These are phyloP conservation scores for Gentiana dahurica DNA, from an alignment of 257 asterid species.

Conservation along the genomic window DNA sequence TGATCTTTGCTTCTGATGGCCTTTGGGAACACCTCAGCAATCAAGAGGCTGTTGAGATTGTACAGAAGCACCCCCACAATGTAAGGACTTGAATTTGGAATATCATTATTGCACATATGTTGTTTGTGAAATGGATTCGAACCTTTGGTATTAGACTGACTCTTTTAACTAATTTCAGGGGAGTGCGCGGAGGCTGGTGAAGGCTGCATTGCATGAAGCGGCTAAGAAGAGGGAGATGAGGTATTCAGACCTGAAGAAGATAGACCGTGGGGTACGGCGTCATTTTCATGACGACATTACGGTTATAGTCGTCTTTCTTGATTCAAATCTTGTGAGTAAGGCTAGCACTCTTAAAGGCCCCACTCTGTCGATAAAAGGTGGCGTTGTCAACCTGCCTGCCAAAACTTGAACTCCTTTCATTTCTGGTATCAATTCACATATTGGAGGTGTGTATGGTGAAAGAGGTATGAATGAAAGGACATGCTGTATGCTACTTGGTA, in stretches of 20 bases:
- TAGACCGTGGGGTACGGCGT: constrained; percentile 38
- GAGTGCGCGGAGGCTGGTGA: constrained; percentile 39
- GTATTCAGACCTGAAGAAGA: constrained; percentile 39
- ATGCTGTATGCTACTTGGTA: no score
- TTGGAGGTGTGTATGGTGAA: no score
- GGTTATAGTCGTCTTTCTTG: constrained; percentile 30
- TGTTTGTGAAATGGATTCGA: no score
- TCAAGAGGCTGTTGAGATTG: constrained; percentile 48
- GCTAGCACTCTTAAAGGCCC: constrained; percentile 33
- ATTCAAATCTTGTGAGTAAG: constrained; percentile 31
- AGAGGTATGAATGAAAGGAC: no score
- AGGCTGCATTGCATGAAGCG: constrained; percentile 41
- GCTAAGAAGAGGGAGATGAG: constrained; percentile 54
- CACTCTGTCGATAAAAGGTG: constrained; percentile 27
- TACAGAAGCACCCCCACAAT: constrained; percentile 27
- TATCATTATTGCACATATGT: background rate
- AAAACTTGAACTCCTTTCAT: constrained; percentile 23
- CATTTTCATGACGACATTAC: constrained; percentile 46
- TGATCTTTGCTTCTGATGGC: constrained; percentile 49
- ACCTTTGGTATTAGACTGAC: no score
- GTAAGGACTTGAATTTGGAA: constrained; percentile 18
- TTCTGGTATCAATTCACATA: no score
- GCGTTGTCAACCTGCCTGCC: constrained; percentile 23
- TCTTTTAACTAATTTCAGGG: constrained; percentile 20
- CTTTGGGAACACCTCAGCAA: constrained; percentile 51